These are phyloP conservation scores for Blepharisma stoltei DNA, from an alignment of 73 alveolate species.

Conservation along the genomic window DNA sequence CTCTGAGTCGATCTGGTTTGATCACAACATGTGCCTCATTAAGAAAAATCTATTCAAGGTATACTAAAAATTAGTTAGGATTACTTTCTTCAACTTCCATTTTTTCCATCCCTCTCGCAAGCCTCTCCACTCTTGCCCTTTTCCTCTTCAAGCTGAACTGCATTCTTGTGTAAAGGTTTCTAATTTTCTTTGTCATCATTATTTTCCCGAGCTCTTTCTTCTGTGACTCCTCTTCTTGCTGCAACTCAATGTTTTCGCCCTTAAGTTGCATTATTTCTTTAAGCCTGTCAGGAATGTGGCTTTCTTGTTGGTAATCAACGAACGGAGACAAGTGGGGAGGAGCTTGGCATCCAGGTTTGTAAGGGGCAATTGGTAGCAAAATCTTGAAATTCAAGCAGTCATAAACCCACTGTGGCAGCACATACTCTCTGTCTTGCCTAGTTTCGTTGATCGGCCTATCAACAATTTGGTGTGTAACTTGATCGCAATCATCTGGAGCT, in stretches of 20 bases:
- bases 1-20: too few species aligned
- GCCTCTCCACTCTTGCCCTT: constrained; percentile 39
- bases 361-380: constrained; percentile 66
- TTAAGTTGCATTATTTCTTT: constrained; percentile 39
- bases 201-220: constrained; percentile 53
- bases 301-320: constrained; percentile 67
- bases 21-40: too few species aligned
- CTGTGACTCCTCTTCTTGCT: constrained; percentile 50
- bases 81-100: too few species aligned
- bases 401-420: constrained; percentile 96
- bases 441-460: constrained; percentile 81
- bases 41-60: too few species aligned
- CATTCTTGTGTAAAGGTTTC: constrained; percentile 45
- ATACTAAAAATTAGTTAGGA: too few species aligned
- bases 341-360: constrained; percentile 76
- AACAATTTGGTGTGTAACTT: constrained; percentile 89
- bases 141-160: constrained; percentile 39
- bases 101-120: constrained; percentile 39
- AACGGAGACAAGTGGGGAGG: constrained; percentile 94
- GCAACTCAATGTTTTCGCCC: constrained; percentile 44
- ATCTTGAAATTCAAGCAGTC: constrained; percentile 60
- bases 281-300: constrained; percentile 47
- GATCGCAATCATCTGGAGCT: constrained; percentile 49
- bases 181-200: constrained; percentile 57
- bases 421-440: constrained; percentile 81